phyloP scores from a whole-genome alignment of 2,329 filamentous ascomycete species.

The Calonectria multiphialidica region DNA sequence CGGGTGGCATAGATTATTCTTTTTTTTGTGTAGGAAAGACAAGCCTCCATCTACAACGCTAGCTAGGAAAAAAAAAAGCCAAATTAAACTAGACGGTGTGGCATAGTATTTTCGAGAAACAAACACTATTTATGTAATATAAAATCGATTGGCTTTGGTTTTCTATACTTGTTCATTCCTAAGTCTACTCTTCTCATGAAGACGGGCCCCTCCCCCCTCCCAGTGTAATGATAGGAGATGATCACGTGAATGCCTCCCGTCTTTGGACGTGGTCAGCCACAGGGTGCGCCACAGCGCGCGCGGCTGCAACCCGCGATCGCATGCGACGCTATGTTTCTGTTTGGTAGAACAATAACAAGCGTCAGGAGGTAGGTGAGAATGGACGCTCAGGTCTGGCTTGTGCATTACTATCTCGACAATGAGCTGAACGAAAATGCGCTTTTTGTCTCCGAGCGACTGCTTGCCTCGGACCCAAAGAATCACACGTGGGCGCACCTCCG shows the following conservation, averaged over 20 bases:
- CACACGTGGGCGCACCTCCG: slow-evolving; percentile 31
- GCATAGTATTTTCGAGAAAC: not conserved
- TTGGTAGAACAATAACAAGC: slow-evolving; percentile 9
- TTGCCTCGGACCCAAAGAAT: slow-evolving; percentile 25
- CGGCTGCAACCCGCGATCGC: slow-evolving; percentile 1
- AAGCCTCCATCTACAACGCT: not conserved
- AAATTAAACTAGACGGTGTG: not conserved
- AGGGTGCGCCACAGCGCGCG: slow-evolving; percentile 18
- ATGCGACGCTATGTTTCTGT: not conserved
- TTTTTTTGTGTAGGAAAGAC: not conserved
- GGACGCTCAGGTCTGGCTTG: slow-evolving; percentile 18
- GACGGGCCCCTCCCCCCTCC: too few relatives aligned
- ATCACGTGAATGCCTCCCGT: slow-evolving; percentile 14
- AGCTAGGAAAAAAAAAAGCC: not conserved
- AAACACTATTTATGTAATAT: not conserved
- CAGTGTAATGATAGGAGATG: not conserved
- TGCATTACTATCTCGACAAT: slow-evolving; percentile 27
- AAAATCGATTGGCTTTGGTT: not conserved
- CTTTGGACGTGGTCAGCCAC: slow-evolving; percentile 7
- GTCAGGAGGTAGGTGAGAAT: not conserved
- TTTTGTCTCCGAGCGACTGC: slow-evolving; percentile 24
- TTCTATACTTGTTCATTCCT: not conserved
- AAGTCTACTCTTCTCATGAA: not conserved
- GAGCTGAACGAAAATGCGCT: slow-evolving; percentile 27
- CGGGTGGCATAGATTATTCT: too few relatives aligned